Evolutionary conservation across 2,329 filamentous ascomycete species (phyloP), one percentile per base, ranked within the genome.

Genomic region (Volutella citrinella): DNA sequence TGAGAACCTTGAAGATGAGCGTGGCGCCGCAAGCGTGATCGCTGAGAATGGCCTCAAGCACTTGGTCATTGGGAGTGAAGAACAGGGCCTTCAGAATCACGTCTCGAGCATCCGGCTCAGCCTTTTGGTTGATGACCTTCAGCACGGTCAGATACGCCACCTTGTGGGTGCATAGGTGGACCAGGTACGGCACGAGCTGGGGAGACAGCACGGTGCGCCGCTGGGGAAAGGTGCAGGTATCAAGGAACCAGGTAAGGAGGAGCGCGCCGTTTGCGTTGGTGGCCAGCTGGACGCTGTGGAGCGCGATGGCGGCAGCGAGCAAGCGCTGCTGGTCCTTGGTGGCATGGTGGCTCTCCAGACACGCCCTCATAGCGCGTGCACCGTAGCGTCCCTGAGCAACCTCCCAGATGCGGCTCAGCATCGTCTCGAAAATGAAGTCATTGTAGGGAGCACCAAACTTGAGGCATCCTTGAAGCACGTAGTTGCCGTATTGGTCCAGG

Each of bases 121-220:
- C 87, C 57, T 95, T 89, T 63, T 98, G 93, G 60, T 98, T 98
- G 63, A 98, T 95, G 31, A 97, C 89, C 69, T 98, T 98, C 38
- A 98, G 72, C 2, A 98, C 91, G 0, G 93, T 98, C 42, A 97
- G 73, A 56, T 97, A 97, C 0, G 93, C 93, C 36, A 98, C 91
- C 72, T 97, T 97, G 72, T 98, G 93, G 0, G 93, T 97, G 72
- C 93, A 97, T 7, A 98, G 76, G 57, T 96, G 88, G 16, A 96
- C 89, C 19, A 98, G 73, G 57, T 95, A 89, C 24, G 93, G 90
- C 12, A 96, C 88, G 16, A 98, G 79, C 49, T 90, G 82, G 14
- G 93, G 93, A 27, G 93, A 90, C 35, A 98, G 74, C 18, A 97
- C 90, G 16, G 87, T 94, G 38, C 93, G 85, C 46, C 93, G 84